Percentiles rank a stretch among this genome's conserved stretches.
Conservation (phyloP, 306 rosid genomes). For the Vigna unguiculata region DNA sequence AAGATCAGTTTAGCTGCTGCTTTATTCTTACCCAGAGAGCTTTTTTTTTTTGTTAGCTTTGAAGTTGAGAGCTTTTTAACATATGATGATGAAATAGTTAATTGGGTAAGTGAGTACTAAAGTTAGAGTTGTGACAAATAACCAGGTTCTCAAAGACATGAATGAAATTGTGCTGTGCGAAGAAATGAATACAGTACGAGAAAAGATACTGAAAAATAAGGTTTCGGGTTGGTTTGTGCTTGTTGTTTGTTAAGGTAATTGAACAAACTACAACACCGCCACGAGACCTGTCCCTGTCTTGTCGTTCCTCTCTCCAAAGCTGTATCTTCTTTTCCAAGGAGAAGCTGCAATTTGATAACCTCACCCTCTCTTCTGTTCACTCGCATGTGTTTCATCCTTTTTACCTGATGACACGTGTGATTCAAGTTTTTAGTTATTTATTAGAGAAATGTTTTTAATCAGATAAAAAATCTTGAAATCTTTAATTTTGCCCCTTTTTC, state of each 20-base stretch:
- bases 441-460: too few relatives aligned
- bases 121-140: slow-evolving; percentile 14
- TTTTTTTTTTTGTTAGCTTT: slow-evolving; percentile 33
- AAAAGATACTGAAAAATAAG: slow-evolving; percentile 7
- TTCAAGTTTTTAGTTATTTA: neutral
- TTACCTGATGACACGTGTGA: slow-evolving; percentile 23
- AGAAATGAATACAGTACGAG: slow-evolving; percentile 4
- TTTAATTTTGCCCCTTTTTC: neutral
- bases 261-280: slow-evolving; percentile 35
- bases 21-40: slow-evolving; percentile 6
- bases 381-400: neutral
- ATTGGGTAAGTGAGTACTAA: slow-evolving; percentile 23
- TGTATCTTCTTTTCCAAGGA: slow-evolving; percentile 37
- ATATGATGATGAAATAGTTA: slow-evolving; percentile 37
- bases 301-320: slow-evolving; percentile 25
- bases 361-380: slow-evolving; percentile 12
- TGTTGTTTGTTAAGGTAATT: slow-evolving; percentile 11
- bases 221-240: slow-evolving; percentile 4
- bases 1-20: slow-evolving; percentile 35
- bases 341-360: slow-evolving; percentile 33
- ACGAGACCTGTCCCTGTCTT: slow-evolving; percentile 35
- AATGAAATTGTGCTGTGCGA: neutral
- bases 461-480: neutral
- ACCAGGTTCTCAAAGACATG: neutral
- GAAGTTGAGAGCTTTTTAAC: slow-evolving; percentile 37